Base-by-base conservation (phyloP, 2,329 filamentous ascomycete genomes). In the Fusarium domesticum region DNA sequence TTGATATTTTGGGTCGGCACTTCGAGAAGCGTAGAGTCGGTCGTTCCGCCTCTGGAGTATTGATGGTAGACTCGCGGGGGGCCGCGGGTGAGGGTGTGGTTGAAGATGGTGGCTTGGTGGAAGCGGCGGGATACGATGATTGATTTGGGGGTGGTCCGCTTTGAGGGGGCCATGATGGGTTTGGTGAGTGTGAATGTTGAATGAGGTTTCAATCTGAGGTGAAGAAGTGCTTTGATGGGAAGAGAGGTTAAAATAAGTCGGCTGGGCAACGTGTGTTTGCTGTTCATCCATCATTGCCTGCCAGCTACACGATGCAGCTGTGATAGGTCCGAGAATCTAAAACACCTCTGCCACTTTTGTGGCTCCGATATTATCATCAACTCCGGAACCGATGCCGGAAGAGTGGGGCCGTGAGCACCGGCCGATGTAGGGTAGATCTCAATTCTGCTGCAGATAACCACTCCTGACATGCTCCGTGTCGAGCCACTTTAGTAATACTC, bases 401-500 rank as follows among this genome's bases (percentile, higher is more conserved):
- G n/a, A n/a, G n/a, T n/a, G n/a, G n/a, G n/a, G n/a, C n/a, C n/a
- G n/a, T n/a, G n/a, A n/a, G n/a, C n/a, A n/a, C n/a, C n/a, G n/a
- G n/a, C n/a, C n/a, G n/a, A n/a, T n/a, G n/a, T n/a, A n/a, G n/a
- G n/a, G n/a, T n/a, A n/a, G n/a, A n/a, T n/a, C n/a, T n/a, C n/a
- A n/a, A n/a, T n/a, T n/a, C n/a, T n/a, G n/a, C n/a, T n/a, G n/a
- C n/a, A n/a, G n/a, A n/a, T n/a, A n/a, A n/a, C 14, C 16, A 35
- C 39, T 33, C 17, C n/a, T n/a, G n/a, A 14, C 17, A 4, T 33
- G 36, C 33, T 45, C 12, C 10, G 20, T 40, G 7, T 19, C 42
- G 46, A 78, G 52, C 73, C 75, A 80, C 6, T 53, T 61, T 4
- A 77, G 53, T 45, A 78, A 45, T 5, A 67, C 68, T n/a, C 60